Evolutionary conservation across 2,329 filamentous ascomycete species (phyloP), one percentile per base, ranked within the genome.

Genomic region (Colletotrichum incanum): DNA sequence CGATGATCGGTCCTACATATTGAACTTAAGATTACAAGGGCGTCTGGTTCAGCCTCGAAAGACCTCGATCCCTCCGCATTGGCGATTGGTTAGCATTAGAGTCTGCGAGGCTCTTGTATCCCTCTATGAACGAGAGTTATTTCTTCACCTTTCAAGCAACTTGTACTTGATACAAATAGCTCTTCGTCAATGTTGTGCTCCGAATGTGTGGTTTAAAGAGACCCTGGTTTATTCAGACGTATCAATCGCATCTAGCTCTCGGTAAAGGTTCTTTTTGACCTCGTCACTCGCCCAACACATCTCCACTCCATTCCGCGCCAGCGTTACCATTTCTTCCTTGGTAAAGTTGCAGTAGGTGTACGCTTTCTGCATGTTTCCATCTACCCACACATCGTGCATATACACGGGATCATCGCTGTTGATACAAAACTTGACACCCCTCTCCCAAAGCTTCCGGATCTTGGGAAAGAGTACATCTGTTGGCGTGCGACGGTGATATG

Each of bases 391-490:
- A 69, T 87, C 81, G 69, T 87, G 83, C 79, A 87, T 84, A 64
- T 94, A 94, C 8, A 91, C 92, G 70, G 92, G 92, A 77, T 94
- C 92, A 77, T 94, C 92, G 74, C 90, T 92, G 80, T 94, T 94
- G 78, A 94, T 89, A 65, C 89, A 92, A 79, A 94, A 94, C 74
- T 83, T 86, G 49, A 94, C 89, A 0, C 91, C 90, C 2, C 83
- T 83, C 47, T 93, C 88, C 31, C 94, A 80, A 75, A 93, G 91
- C 66, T 82, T 84, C 18, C 90, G 84, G 66, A 94, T 83, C 55
- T 85, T 85, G 1, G 84, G 78, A 63, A 87, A 86, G 3, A 84
- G 74, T 34, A 83, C 80, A 1, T 83, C 82, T 1, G 82, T 82
- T 31, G 83, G 79, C 61, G 84, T 84, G 26, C 82, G 79, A n/a